Base-by-base conservation (phyloP, 177 flowering plant genomes). In the Vitis hybrid region DNA sequence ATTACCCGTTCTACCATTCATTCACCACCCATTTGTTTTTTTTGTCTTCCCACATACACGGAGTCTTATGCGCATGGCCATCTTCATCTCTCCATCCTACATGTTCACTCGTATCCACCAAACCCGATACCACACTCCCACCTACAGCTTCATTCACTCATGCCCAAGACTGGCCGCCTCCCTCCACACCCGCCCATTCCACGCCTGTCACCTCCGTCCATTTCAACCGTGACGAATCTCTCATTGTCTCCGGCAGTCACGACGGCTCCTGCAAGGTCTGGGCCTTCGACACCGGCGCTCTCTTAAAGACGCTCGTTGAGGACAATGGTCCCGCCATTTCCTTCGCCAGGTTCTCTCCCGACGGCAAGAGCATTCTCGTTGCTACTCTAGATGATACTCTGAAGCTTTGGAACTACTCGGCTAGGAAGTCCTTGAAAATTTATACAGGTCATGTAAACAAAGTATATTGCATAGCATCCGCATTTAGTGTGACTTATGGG, bases 241-340 rank as follows among this genome's bases (percentile, higher is more conserved):
- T 90, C 70, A 90, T 93, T 62, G 98, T 93, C 1, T 88, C 97
- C 0, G 94, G 89, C 0, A 88, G 93, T 64, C 94, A 89, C 52
- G 98, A 95, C 64, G 97, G 99, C 8, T 74, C 85, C 16, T 93
- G 98, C 72, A 89, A 88, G 84, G 88, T 93, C 51, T 95, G 99
- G 99, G 98, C 89, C 68, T 81, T 89, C 2, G 81, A 69, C 3
- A 81, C 80, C 2, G 98, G 97, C 1, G 70, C 76, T 0, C 79
- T 81, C 54, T 71, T 90, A 77, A 91, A 88, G 84, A 81, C 86
- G 3, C 76, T 90, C 2, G 84, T 90, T 48, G 91, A 93, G 66
- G 97, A 87, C 52, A 85, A 83, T 69, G 76, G 54, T 40, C 92
- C 93, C 0, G 90, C 89, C 0, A 97, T 95, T 3, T 91, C 98